Percentiles rank a stretch among this genome's conserved stretches.
These are phyloP conservation scores for Cryoendolithus antarcticus DNA, from an alignment of 2,329 filamentous ascomycete genomes.

Conservation along the genomic window DNA sequence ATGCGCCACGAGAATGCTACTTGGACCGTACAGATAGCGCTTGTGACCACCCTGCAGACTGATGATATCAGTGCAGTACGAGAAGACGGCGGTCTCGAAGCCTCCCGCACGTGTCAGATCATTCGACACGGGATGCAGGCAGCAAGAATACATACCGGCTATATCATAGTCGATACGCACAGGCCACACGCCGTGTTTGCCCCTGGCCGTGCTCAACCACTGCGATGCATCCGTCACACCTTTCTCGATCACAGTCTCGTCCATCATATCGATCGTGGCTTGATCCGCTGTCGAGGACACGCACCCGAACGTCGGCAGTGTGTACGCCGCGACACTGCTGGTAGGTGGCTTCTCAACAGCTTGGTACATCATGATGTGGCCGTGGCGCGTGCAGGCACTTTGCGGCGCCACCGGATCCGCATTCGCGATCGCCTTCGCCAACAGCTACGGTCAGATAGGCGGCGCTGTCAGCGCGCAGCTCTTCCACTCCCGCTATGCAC, in stretches of 20 bases:
- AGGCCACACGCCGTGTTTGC: neutral
- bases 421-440: constrained; percentile 5
- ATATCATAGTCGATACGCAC: no score
- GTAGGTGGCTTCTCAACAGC: constrained; percentile 3
- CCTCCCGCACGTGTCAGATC: constrained; percentile 41
- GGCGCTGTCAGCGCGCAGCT: no score
- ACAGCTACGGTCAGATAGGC: constrained; percentile 25
- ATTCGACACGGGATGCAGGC: no score
- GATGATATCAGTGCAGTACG: constrained; percentile 85
- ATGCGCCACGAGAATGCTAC: constrained; percentile 71
- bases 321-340: constrained; percentile 6
- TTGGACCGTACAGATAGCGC: constrained; percentile 46
- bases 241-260: no score
- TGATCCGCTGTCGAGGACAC: constrained; percentile 6
- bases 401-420: constrained; percentile 6
- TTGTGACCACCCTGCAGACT: constrained; percentile 48
- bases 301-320: constrained; percentile 5
- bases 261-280: constrained; percentile 1
- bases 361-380: constrained; percentile 8
- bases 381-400: constrained; percentile 7
- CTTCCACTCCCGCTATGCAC: no score
- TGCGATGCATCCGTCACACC: no score
- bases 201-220: no score
- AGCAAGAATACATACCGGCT: no score
- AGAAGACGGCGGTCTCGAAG: constrained; percentile 67